Conservation (phyloP, 1,284 basidiomycete species). For the Coniferiporia sulphurascens region DNA sequence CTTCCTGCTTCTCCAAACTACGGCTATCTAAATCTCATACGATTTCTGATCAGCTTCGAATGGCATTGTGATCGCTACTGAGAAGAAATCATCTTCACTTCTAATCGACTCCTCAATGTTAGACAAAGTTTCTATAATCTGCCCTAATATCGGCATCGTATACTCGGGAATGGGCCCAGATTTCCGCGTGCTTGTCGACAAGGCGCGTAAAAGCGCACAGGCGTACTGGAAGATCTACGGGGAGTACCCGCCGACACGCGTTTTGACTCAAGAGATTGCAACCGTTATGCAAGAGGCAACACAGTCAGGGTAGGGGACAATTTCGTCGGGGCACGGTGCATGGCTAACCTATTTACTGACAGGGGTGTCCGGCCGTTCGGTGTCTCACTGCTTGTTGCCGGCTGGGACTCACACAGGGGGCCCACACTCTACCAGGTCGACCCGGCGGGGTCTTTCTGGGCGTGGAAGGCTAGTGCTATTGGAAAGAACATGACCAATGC, state of each 20-base stretch:
- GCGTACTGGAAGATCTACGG: slow-evolving; percentile 99
- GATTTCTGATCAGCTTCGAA: slow-evolving; percentile 72
- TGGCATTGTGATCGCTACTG: slow-evolving; percentile 98
- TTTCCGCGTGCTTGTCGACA: slow-evolving; percentile 90
- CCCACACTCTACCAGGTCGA: slow-evolving; percentile 97
- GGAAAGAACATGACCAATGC: slow-evolving; percentile 99
- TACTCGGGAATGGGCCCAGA: slow-evolving; percentile 99
- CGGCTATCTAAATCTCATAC: slow-evolving; percentile 19
- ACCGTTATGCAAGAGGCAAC: slow-evolving; percentile 99
- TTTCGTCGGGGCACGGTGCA: neutral
- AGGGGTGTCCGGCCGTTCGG: slow-evolving; percentile 98
- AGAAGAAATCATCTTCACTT: slow-evolving; percentile 97
- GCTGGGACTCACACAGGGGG: slow-evolving; percentile 90
- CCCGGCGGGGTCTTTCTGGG: slow-evolving; percentile 98
- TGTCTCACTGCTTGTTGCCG: slow-evolving; percentile 93
- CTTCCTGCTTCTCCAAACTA: slow-evolving; percentile 15
- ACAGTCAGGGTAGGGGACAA: slow-evolving; percentile 81
- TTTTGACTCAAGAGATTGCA: slow-evolving; percentile 95
- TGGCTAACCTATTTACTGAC: slow-evolving; percentile 13
- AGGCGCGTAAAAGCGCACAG: slow-evolving; percentile 96
- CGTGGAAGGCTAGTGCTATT: slow-evolving; percentile 99
- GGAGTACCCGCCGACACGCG: slow-evolving; percentile 97
- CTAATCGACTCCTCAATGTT: slow-evolving; percentile 97
- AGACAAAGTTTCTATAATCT: slow-evolving; percentile 94
- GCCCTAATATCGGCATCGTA: slow-evolving; percentile 98